Base-by-base conservation (phyloP, 164 flowering plant species). In the Stephania cephalantha region DNA sequence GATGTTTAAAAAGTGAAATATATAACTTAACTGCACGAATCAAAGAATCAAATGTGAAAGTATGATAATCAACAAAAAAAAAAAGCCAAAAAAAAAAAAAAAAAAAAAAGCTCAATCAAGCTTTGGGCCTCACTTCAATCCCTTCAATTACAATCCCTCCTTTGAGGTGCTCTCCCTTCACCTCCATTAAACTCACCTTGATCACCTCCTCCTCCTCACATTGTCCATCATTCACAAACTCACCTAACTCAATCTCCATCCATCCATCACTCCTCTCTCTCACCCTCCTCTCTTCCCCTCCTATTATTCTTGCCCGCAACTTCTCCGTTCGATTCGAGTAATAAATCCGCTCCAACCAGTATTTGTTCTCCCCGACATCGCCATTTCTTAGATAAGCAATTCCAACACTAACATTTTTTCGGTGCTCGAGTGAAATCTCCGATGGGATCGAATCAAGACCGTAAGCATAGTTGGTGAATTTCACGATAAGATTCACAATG, bases 81-180 rank as follows among this genome's bases (percentile, higher is more conserved):
- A 73, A 10, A 13, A 61, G n/a, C n/a, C 10, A 50, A 13, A 13
- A 48, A 10, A 48, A 6, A 4, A 48, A 18, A 13, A 3, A 22
- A 50, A 17, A n/a, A 73, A 10, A 13, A 61, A 76, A 70, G 71
- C 63, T 15, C 84, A 18, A 82, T 79, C 81, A 68, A 29, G 69
- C 46, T 72, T 82, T 85, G 9, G 93, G 92, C 76, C 88, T 81
- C 13, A 91, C 74, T 78, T 89, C 93, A 68, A 91, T 84, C 7
- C 95, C 93, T 76, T 91, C 80, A 17, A 91, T 61, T 29, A 88
- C 72, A 9, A 91, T 80, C 8, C 96, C 91, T 20, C 80, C 35
- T 79, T 89, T 91, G 82, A 82, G 81, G 7, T 78, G 20, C 11
- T 85, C 81, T 11, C 72, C 81, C 4, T 69, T 76, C 31, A 84